A percentile compares a stretch with the other conserved stretches of the same genome.
Evolutionary conservation across 129 eudicot genomes (phyloP).

Genomic region (Chrysanthemum seticuspe): DNA sequence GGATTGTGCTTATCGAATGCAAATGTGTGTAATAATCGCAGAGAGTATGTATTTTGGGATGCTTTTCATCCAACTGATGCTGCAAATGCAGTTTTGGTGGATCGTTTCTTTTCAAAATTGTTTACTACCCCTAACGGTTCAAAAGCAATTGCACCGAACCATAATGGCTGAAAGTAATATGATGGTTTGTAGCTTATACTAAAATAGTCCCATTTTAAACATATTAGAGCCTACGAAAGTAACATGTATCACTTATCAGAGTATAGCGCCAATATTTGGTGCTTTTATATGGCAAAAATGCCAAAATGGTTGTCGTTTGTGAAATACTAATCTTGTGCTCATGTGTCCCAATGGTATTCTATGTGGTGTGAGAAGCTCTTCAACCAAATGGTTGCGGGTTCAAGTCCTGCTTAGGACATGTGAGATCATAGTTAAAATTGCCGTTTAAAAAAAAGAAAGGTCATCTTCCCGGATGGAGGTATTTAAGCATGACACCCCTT

Average conservation of each 20-base stretch:
- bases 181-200: not conserved
- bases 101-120: slow-evolving; percentile 47
- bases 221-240: slow-evolving; percentile 1
- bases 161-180: slow-evolving; percentile 6
- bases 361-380: too few species aligned
- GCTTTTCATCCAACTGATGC: slow-evolving; percentile 96
- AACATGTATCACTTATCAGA: not conserved
- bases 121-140: slow-evolving; percentile 37
- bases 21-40: slow-evolving; percentile 56
- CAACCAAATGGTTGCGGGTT: too few species aligned
- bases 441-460: not conserved
- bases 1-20: slow-evolving; percentile 88
- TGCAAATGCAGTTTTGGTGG: slow-evolving; percentile 75
- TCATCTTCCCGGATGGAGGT: slow-evolving; percentile 12
- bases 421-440: too few species aligned
- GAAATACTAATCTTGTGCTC: not conserved
- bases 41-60: slow-evolving; percentile 86
- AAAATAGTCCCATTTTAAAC: not conserved
- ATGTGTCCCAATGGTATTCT: too few species aligned
- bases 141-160: not conserved
- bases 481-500: slow-evolving; percentile 20
- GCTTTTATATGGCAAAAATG: not conserved
- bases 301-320: not conserved
- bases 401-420: too few species aligned
- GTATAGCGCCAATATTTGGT: slow-evolving; percentile 1